Percentiles rank a stretch among this genome's conserved stretches.
phyloP scores from a whole-genome alignment of 805 yeast genomes.

The Wickerhamomyces mucosus region DNA sequence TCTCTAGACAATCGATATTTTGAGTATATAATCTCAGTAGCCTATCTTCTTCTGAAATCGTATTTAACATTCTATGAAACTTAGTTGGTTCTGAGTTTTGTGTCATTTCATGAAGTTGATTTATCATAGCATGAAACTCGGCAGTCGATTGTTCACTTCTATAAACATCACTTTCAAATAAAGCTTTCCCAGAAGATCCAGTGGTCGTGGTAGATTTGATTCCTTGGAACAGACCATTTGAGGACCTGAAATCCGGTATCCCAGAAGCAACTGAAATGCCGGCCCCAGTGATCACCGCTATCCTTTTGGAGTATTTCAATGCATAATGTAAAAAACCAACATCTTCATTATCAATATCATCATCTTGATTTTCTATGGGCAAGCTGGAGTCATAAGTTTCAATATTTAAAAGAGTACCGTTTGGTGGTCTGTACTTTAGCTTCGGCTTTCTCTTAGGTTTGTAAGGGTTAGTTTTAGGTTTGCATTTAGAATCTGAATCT shows the following conservation, averaged over 20 bases:
- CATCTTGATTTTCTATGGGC: conserved; percentile 25
- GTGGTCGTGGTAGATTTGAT: conserved; percentile 30
- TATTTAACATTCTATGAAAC: conserved; percentile 59
- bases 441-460: conserved; percentile 32
- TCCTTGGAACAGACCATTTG: conserved; percentile 64
- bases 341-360: conserved; percentile 26
- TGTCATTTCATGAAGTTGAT: conserved; percentile 47
- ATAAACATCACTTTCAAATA: conserved; percentile 76
- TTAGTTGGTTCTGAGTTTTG: conserved; percentile 54
- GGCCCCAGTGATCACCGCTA: conserved; percentile 75
- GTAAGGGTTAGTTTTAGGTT: neutral
- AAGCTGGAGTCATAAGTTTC: conserved; percentile 14
- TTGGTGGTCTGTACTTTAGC: conserved; percentile 35
- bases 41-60: conserved; percentile 51
- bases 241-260: conserved; percentile 79
- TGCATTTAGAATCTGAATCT: neutral
- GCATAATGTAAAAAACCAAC: conserved; percentile 43
- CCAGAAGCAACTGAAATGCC: conserved; percentile 89
- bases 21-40: conserved; percentile 75
- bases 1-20: conserved; percentile 77
- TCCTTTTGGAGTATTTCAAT: conserved; percentile 42
- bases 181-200: conserved; percentile 45
- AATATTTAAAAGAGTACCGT: conserved; percentile 35
- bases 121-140: conserved; percentile 68
- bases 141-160: conserved; percentile 49